Percentiles rank a stretch among this genome's conserved stretches.
Evolutionary conservation across 768 basidiomycete species (phyloP).

Genomic region (Chalciporus pseudorubinellus): DNA sequence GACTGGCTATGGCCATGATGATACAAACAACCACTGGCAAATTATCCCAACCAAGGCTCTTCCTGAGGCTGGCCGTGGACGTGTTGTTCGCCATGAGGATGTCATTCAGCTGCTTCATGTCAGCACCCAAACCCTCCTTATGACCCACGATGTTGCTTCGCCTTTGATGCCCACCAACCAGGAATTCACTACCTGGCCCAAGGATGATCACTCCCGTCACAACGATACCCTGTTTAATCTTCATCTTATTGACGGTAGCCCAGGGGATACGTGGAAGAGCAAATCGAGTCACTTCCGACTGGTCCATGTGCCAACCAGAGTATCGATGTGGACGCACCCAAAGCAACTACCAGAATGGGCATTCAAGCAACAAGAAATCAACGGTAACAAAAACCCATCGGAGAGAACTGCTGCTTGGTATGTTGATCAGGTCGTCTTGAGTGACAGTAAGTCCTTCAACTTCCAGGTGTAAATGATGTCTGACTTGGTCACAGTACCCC

Average conservation of each 20-base stretch:
- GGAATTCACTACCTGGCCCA: conserved; percentile 92
- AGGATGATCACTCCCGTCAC: conserved; percentile 70
- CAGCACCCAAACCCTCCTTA: conserved; percentile 74
- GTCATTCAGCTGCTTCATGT: conserved; percentile 86
- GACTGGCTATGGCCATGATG: conserved; percentile 91
- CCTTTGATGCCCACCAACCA: conserved; percentile 97
- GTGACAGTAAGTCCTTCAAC: conserved; percentile 53
- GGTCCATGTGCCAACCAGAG: conserved; percentile 84
- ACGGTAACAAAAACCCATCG: conserved; percentile 88
- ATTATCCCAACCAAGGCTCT: conserved; percentile 93
- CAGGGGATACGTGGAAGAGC: conserved; percentile 86
- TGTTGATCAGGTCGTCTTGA: conserved; percentile 75
- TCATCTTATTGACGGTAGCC: conserved; percentile 64
- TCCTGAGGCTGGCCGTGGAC: conserved; percentile 90
- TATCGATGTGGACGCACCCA: conserved; percentile 90
- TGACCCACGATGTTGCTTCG: conserved; percentile 97
- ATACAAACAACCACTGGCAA: conserved; percentile 95
- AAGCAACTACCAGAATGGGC: conserved; percentile 93
- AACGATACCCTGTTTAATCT: conserved; percentile 91
- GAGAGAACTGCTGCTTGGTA: conserved; percentile 89
- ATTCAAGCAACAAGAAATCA: conserved; percentile 95
- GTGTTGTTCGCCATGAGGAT: conserved; percentile 88
- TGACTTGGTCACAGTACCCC: conserved; percentile 47
- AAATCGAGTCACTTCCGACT: conserved; percentile 93
- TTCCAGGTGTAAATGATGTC: not conserved